phyloP scores from a whole-genome alignment of 2,329 filamentous ascomycete genomes.

The Ramularia collo-cygni region DNA sequence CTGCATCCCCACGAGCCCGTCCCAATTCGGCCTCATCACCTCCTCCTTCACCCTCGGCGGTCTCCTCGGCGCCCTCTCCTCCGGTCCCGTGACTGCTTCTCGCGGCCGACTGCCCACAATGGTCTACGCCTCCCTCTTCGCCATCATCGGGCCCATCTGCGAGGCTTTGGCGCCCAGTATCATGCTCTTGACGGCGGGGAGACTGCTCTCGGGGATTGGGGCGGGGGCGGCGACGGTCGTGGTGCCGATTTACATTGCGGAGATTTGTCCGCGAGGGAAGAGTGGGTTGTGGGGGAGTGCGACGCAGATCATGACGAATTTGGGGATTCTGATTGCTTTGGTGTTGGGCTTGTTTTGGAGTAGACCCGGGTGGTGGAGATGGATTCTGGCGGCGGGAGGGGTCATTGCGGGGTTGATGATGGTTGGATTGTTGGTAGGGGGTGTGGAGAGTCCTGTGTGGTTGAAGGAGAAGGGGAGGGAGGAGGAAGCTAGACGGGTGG shows the following conservation, averaged over 20 bases:
- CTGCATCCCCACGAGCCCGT: conserved; percentile 82
- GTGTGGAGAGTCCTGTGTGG: conserved; percentile 86
- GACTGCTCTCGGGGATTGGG: conserved; percentile 73
- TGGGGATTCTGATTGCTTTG: conserved; percentile 76
- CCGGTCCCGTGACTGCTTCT: conserved; percentile 70
- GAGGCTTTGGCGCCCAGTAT: conserved; percentile 68
- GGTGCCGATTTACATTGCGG: conserved; percentile 89
- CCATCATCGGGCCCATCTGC: conserved; percentile 65
- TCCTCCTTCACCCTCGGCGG: conserved; percentile 90
- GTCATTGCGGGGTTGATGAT: conserved; percentile 61
- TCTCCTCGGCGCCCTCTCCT: conserved; percentile 70
- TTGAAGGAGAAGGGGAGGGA: conserved; percentile 57
- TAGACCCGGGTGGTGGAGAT: conserved; percentile 69
- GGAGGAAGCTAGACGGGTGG: conserved; percentile 60
- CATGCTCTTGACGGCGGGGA: conserved; percentile 61
- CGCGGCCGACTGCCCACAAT: conserved; percentile 72
- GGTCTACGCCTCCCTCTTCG: conserved; percentile 69
- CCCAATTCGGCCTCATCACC: conserved; percentile 76
- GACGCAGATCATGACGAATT: conserved; percentile 89
- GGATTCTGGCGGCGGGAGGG: conserved; percentile 70
- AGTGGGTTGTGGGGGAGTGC: conserved; percentile 65
- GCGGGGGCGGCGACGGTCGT: conserved; percentile 88
- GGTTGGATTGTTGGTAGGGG: conserved; percentile 59
- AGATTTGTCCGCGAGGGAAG: conserved; percentile 65
- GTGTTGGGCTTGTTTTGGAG: conserved; percentile 82